These are phyloP conservation scores for Lichenothelia convexa DNA, from an alignment of 495 filamentous ascomycete species.

Conservation along the genomic window DNA sequence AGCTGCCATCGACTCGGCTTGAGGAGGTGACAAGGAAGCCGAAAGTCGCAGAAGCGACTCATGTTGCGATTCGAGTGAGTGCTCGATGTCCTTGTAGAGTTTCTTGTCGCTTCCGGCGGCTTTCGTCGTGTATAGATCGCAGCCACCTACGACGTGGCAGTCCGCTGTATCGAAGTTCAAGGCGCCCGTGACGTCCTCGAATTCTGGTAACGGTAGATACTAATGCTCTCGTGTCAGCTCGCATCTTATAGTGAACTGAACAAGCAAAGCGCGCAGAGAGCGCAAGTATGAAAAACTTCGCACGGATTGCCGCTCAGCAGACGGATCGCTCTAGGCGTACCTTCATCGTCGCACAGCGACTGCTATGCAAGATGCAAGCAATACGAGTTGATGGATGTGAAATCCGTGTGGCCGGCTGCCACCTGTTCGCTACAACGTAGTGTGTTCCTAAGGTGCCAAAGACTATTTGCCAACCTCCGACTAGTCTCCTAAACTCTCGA, in stretches of 20 bases:
- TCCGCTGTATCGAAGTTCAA: conserved; percentile 89
- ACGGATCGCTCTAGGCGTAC: too few species aligned
- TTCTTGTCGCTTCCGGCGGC: conserved; percentile 89
- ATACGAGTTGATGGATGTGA: too few species aligned
- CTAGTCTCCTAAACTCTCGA: too few species aligned
- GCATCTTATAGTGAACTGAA: not conserved
- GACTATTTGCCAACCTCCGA: too few species aligned
- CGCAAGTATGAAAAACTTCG: conserved; percentile 1
- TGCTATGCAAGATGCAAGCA: too few species aligned
- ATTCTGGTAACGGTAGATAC: conserved; percentile 80
- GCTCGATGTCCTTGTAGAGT: conserved; percentile 84
- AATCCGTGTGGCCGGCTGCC: too few species aligned
- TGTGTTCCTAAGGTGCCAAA: too few species aligned
- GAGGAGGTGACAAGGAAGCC: conserved; percentile 61
- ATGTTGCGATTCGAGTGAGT: conserved; percentile 74
- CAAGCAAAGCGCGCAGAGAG: not conserved
- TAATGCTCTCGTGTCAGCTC: too few species aligned
- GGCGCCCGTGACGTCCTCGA: conserved; percentile 73
- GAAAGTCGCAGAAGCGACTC: conserved; percentile 68
- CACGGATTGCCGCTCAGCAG: not conserved
- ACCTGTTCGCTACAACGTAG: too few species aligned
- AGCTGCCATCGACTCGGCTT: conserved; percentile 30
- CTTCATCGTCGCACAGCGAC: too few species aligned
- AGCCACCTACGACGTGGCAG: conserved; percentile 73
- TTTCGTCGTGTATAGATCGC: conserved; percentile 94